phyloP scores from a whole-genome alignment of 495 filamentous ascomycete species.

The Penicilliopsis zonata region DNA sequence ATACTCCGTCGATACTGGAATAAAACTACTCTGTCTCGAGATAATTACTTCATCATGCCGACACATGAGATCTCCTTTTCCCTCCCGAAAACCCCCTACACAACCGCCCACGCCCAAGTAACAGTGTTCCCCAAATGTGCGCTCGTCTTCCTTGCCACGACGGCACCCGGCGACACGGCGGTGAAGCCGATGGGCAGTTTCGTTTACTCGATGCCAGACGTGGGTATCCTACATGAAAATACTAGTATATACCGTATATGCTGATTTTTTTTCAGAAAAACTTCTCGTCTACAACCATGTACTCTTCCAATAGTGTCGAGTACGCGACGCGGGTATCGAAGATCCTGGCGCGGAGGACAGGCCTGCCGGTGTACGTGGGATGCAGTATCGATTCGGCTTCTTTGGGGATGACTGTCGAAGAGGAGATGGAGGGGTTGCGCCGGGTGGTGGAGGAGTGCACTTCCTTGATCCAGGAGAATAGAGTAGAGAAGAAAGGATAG shows the following conservation, averaged over 20 bases:
- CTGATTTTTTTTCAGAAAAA: not conserved
- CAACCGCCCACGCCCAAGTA: conserved; percentile 68
- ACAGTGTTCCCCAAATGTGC: conserved; percentile 54
- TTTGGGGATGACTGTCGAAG: conserved; percentile 68
- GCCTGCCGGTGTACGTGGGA: conserved; percentile 70
- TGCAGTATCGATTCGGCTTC: conserved; percentile 50
- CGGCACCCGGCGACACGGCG: conserved; percentile 43
- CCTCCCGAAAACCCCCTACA: conserved; percentile 63
- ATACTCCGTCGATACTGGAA: no score
- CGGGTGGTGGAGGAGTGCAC: conserved; percentile 49
- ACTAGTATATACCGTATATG: not conserved
- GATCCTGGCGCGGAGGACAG: conserved; percentile 58
- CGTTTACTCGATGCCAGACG: conserved; percentile 86
- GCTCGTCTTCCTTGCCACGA: conserved; percentile 66
- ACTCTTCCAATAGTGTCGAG: conserved; percentile 64
- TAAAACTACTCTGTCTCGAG: no score
- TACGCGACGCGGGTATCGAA: conserved; percentile 79
- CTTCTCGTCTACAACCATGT: conserved; percentile 58
- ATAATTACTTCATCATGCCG: no score
- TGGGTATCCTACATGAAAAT: conserved; percentile 29
- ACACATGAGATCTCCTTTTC: conserved; percentile 62
- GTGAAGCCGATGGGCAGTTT: conserved; percentile 51
- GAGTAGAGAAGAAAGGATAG: not conserved
- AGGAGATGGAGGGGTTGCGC: conserved; percentile 84
- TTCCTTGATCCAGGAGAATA: conserved; percentile 43